Evolutionary conservation across 371 early-diverging fungal species (phyloP), one percentile per base, ranked within the genome.

Genomic region (Blakeslea trispora): DNA sequence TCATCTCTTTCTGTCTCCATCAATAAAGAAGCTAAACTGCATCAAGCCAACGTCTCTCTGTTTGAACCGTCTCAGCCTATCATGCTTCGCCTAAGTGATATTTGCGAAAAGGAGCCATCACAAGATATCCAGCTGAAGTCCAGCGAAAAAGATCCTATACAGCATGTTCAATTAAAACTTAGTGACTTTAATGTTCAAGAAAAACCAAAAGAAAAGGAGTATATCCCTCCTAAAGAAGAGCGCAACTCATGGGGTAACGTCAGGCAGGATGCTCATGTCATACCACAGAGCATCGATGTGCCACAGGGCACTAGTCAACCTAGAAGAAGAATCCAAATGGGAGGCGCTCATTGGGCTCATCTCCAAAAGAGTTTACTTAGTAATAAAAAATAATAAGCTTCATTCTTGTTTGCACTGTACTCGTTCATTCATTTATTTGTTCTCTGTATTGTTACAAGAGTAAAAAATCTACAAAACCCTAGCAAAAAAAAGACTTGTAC

Each of bases 341-440:
- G 21, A 19, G 35, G 49, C 18, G 19, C 34, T 19, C 49, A 49
- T 14, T 49, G 49, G 49, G 34, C 37, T 14, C 9, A 37, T 14
- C 37, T 34, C 5, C 35, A 14, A 34, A 34, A 19, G 37, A 49
- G 19, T 31, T 10, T 13, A 32, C 14, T 49, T 35, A 17, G 19
- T 19, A 31, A 43, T 10, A 43, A 49, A 17, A 49, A 49, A 49
- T 49, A 49, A 49, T 49, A 19, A 49, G 34, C 31, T n/a, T n/a
- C n/a, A n/a, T n/a, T n/a, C n/a, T n/a, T n/a, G n/a, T n/a, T n/a
- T n/a, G n/a, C n/a, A n/a, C n/a, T n/a, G n/a, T n/a, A n/a, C n/a
- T n/a, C n/a, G n/a, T n/a, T n/a, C n/a, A n/a, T n/a, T n/a, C n/a
- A n/a, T n/a, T n/a, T n/a, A n/a, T n/a, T n/a, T n/a, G n/a, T n/a